These are phyloP conservation scores for Phytophthora pistaciae DNA, from an alignment of 352 stramenopile genomes.

Conservation along the genomic window DNA sequence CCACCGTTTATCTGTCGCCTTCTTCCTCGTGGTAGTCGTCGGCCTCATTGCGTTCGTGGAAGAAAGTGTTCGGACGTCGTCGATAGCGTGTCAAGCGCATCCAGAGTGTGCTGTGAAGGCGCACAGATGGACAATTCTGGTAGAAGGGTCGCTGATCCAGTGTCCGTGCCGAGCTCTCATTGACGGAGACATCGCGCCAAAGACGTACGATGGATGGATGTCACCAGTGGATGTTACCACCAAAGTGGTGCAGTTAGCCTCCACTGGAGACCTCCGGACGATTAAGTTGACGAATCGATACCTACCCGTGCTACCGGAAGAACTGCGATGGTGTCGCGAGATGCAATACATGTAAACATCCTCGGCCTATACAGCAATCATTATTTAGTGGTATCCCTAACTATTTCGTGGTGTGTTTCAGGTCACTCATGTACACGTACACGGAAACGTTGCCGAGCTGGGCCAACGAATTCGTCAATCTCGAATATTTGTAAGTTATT, in stretches of 20 bases:
- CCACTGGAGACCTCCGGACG: constrained; percentile 14
- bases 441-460: neutral
- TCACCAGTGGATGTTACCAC: constrained; percentile 12
- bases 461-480: neutral
- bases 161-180: constrained; percentile 32
- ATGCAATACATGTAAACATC: neutral
- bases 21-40: constrained; percentile 4
- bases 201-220: constrained; percentile 18
- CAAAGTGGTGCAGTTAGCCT: constrained; percentile 20
- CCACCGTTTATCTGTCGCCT: constrained; percentile 2
- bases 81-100: neutral
- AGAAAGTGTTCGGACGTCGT: constrained; percentile 17
- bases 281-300: constrained; percentile 26
- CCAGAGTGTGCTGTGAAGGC: constrained; percentile 6
- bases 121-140: constrained; percentile 17
- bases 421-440: constrained; percentile 1
- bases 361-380: neutral
- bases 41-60: constrained; percentile 9
- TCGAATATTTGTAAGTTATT: constrained; percentile 10
- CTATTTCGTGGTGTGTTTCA: neutral
- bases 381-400: neutral
- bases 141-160: constrained; percentile 2
- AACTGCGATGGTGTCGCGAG: constrained; percentile 11
- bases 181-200: constrained; percentile 17
- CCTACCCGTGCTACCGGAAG: constrained; percentile 15